Percentiles rank a stretch among this genome's conserved stretches.
phyloP scores from a whole-genome alignment of 208 protist species.

The Leishmania arabica region DNA sequence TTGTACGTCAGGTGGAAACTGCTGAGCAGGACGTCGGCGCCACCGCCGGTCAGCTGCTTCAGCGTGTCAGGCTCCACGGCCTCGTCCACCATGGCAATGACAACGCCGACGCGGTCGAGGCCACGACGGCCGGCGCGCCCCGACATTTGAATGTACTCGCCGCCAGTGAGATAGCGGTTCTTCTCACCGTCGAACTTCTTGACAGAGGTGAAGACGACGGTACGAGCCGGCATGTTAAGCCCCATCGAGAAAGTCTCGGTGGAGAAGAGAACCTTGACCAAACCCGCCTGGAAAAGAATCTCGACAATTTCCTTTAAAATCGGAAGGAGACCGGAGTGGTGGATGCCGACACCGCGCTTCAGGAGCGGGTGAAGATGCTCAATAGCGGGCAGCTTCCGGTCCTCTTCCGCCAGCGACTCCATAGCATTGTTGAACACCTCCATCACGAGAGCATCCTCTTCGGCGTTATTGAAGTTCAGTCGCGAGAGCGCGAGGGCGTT shows the following conservation, averaged over 20 bases:
- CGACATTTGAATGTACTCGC: slow-evolving; percentile 99
- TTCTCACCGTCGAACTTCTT: slow-evolving; percentile 99
- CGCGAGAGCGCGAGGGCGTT: slow-evolving; percentile 94
- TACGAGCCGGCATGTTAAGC: slow-evolving; percentile 99
- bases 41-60: slow-evolving; percentile 94
- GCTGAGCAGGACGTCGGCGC: slow-evolving; percentile 93
- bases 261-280: slow-evolving; percentile 99
- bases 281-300: slow-evolving; percentile 99
- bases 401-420: slow-evolving; percentile 94
- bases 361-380: slow-evolving; percentile 96
- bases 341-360: slow-evolving; percentile 98
- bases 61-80: slow-evolving; percentile 95
- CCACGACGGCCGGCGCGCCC: slow-evolving; percentile 99
- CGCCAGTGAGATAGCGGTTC: slow-evolving; percentile 94
- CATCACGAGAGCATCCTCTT: slow-evolving; percentile 94
- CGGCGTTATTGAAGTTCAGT: slow-evolving; percentile 96
- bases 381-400: slow-evolving; percentile 93
- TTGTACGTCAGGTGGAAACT: slow-evolving; percentile 99
- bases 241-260: slow-evolving; percentile 99
- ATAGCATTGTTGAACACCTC: slow-evolving; percentile 97
- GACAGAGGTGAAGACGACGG: slow-evolving; percentile 98
- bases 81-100: slow-evolving; percentile 99
- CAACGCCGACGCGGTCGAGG: slow-evolving; percentile 98
- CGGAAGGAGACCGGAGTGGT: slow-evolving; percentile 99
- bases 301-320: slow-evolving; percentile 99